Evolutionary conservation across 345 rosid species (phyloP), one percentile per base, ranked within the genome.

Genomic region (Eucalyptus pumila): DNA sequence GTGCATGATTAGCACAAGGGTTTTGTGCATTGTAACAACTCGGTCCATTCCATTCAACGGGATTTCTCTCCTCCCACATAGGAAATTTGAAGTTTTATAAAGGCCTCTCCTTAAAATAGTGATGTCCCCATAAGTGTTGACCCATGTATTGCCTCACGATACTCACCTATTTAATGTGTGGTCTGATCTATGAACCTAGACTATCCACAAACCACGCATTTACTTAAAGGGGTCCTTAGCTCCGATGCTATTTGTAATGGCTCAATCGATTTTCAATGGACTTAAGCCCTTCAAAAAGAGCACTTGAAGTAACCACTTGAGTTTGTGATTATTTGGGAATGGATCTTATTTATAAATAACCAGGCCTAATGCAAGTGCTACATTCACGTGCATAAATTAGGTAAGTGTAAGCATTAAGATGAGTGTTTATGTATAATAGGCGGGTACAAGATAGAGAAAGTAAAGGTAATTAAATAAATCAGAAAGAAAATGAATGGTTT

Each of bases 221-320:
- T 65, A 16, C 9, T 65, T 32, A 6, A 62, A 65, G 37, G 37
- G 37, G 3, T 30, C 19, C 34, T 65, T 65, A n/a, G 11, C 11
- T n/a, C 9, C 0, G 4, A 65, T 14, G 3, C 72, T n/a, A 65
- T 65, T 0, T 12, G 3, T 65, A 65, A 14, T 7, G 37, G 8
- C 19, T 13, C 10, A 14, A 14, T 32, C 1, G 37, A 65, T n/a
- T 65, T n/a, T 14, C 16, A 0, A 14, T 65, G 37, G 37, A 14
- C 19, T 16, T 32, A 65, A 30, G 72, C 72, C 37, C 69, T 65
- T 65, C 37, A 65, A 65, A 14, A 14, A 65, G 72, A n/a, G 72
- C 19, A 65, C 19, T 65, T 32, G 10, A n/a, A 65, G 34, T 27
- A 62, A 62, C 4, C 69, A 12, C 69, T 30, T 1, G 34, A 60